Evolutionary conservation across 2,329 filamentous ascomycete genomes (phyloP).

Genomic region (Volutella citrinella): DNA sequence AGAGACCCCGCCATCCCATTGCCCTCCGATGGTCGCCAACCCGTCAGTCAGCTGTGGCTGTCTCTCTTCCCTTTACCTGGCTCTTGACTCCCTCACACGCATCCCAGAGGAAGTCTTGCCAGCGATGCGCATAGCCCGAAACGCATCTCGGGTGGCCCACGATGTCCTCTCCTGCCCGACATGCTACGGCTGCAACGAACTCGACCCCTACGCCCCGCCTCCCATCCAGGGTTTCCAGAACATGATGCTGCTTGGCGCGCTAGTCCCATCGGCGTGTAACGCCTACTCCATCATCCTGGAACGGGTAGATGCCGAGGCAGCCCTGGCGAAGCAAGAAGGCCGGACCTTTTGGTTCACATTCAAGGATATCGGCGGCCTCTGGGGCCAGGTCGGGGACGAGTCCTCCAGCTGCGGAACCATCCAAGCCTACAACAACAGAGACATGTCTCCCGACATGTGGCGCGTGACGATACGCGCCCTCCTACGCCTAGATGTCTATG

Average conservation of each 20-base stretch:
- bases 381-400: conserved; percentile 33
- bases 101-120: conserved; percentile 42
- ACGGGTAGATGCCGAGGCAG: conserved; percentile 52
- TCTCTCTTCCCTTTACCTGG: conserved; percentile 47
- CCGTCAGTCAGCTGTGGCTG: conserved; percentile 42
- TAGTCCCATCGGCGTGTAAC: conserved; percentile 56
- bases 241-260: conserved; percentile 55
- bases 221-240: conserved; percentile 54
- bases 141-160: conserved; percentile 47
- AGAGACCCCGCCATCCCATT: conserved; percentile 6
- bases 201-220: conserved; percentile 32
- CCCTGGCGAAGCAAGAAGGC: conserved; percentile 39
- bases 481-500: conserved; percentile 57
- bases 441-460: conserved; percentile 54
- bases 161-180: conserved; percentile 48
- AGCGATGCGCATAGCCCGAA: conserved; percentile 47
- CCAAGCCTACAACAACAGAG: conserved; percentile 36
- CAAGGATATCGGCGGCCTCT: conserved; percentile 46
- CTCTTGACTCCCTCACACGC: conserved; percentile 47
- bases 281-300: conserved; percentile 54
- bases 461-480: conserved; percentile 51
- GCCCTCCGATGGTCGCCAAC: conserved; percentile 18
- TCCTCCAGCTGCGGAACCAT: conserved; percentile 24
- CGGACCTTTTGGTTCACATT: conserved; percentile 45
- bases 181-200: conserved; percentile 42